phyloP scores from a whole-genome alignment of 2,329 filamentous ascomycete species.

The Fusarium hostae region DNA sequence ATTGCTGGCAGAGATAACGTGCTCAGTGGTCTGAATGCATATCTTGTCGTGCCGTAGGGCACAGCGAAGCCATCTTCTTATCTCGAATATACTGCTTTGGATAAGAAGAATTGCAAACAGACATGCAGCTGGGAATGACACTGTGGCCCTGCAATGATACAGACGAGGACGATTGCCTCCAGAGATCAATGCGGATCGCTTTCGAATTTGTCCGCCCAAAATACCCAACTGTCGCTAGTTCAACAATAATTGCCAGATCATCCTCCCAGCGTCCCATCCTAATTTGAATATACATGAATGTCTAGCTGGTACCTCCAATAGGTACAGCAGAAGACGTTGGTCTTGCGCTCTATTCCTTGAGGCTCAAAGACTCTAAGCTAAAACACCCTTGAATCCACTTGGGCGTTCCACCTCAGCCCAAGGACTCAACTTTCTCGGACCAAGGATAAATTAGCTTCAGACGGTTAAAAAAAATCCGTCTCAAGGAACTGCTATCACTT shows the following conservation, averaged over 20 bases:
- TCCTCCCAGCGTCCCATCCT: not conserved
- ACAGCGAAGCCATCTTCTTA: not conserved
- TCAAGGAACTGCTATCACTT: not conserved
- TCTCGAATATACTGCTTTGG: too few species aligned
- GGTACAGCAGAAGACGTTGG: not conserved
- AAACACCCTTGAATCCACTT: not conserved
- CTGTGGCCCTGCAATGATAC: not conserved
- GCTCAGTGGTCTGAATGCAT: not conserved
- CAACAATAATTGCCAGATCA: not conserved
- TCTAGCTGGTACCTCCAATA: not conserved
- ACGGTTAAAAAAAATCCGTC: not conserved
- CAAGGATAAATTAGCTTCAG: not conserved
- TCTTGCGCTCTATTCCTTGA: not conserved
- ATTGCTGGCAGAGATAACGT: not conserved
- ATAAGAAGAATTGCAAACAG: not conserved
- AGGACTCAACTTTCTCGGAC: not conserved
- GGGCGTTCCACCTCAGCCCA: not conserved
- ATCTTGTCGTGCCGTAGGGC: not conserved
- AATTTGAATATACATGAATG: not conserved
- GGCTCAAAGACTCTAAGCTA: slow-evolving; percentile 4
- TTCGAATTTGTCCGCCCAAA: slow-evolving; percentile 4
- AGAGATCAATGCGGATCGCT: slow-evolving; percentile 7
- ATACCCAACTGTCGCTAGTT: not conserved
- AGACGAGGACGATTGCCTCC: not conserved
- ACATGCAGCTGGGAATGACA: not conserved